Evolutionary conservation across 164 flowering plant species (phyloP).

Genomic region (Hamamelis virginiana): DNA sequence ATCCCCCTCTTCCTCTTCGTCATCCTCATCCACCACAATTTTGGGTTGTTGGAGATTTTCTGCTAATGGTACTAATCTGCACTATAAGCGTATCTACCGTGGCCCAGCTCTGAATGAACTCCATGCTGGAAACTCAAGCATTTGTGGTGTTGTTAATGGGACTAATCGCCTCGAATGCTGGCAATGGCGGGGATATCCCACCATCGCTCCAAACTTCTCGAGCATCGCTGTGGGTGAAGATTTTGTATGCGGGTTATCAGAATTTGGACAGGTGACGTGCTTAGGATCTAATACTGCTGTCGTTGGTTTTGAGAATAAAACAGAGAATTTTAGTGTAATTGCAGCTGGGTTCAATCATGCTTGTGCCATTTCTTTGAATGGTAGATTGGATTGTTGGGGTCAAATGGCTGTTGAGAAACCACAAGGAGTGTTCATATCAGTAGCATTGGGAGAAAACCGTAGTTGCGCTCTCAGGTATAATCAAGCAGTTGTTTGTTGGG

Average conservation of each 20-base stretch:
- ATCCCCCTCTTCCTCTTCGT: too few relatives aligned
- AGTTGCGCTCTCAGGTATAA: conserved; percentile 51
- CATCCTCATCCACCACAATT: conserved; percentile 19
- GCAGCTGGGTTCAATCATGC: conserved; percentile 60
- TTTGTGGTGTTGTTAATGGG: conserved; percentile 47
- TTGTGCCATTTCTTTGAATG: conserved; percentile 47
- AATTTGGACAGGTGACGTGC: conserved; percentile 37
- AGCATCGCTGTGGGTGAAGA: conserved; percentile 58
- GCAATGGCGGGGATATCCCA: conserved; percentile 40
- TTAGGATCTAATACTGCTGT: conserved; percentile 15
- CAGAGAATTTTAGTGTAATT: conserved; percentile 38
- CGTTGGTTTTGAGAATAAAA: conserved; percentile 11
- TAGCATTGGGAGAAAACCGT: conserved; percentile 67
- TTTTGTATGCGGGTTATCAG: conserved; percentile 60
- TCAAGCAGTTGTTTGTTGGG: conserved; percentile 71
- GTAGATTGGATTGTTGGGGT: conserved; percentile 72
- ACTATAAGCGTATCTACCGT: conserved; percentile 40
- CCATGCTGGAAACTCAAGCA: conserved; percentile 45
- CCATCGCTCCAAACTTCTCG: conserved; percentile 15
- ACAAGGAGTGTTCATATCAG: conserved; percentile 33
- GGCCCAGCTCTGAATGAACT: conserved; percentile 45
- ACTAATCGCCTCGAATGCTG: conserved; percentile 47
- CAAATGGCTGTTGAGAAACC: conserved; percentile 23
- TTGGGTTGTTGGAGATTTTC: conserved; percentile 68
- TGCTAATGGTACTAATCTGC: conserved; percentile 13